These are phyloP conservation scores for Tremellales sp. DNA, from an alignment of 1,284 basidiomycete species.

Conservation along the genomic window DNA sequence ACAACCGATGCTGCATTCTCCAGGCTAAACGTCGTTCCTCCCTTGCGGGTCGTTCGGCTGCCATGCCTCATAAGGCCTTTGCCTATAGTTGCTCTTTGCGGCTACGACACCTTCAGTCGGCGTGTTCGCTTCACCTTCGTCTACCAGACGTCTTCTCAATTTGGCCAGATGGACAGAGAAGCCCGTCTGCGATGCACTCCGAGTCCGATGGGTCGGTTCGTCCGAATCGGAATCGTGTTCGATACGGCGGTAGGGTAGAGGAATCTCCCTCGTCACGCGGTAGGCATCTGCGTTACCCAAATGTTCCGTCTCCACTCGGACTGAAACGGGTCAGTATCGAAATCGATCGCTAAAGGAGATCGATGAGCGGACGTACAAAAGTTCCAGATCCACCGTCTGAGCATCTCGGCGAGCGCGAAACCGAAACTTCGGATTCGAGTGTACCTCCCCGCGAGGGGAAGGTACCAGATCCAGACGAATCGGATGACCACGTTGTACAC, in stretches of 20 bases:
- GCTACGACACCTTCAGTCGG: not conserved
- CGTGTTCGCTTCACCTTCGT: not conserved
- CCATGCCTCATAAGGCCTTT: not conserved
- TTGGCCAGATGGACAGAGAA: slow-evolving; percentile 7
- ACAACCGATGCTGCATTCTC: too few species aligned
- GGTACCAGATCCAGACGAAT: slow-evolving; percentile 73
- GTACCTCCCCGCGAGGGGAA: slow-evolving; percentile 57
- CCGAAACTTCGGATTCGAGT: slow-evolving; percentile 63
- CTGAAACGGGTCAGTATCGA: slow-evolving; percentile 31
- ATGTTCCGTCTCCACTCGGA: slow-evolving; percentile 49
- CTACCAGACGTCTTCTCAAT: slow-evolving; percentile 4
- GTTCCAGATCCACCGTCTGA: slow-evolving; percentile 86
- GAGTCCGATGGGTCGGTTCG: not conserved
- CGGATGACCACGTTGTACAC: slow-evolving; percentile 66
- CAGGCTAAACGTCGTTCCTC: too few species aligned
- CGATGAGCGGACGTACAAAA: slow-evolving; percentile 80
- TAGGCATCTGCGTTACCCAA: slow-evolving; percentile 49
- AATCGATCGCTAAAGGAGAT: slow-evolving; percentile 43
- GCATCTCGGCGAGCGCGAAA: slow-evolving; percentile 67
- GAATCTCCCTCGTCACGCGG: slow-evolving; percentile 42
- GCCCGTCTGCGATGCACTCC: not conserved
- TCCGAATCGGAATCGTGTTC: slow-evolving; percentile 22
- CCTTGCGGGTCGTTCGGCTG: not conserved
- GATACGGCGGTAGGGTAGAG: slow-evolving; percentile 36
- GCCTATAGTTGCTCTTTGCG: not conserved